These are phyloP conservation scores for Oxytropis ochrocephala DNA, from an alignment of 306 rosid species.

Conservation along the genomic window DNA sequence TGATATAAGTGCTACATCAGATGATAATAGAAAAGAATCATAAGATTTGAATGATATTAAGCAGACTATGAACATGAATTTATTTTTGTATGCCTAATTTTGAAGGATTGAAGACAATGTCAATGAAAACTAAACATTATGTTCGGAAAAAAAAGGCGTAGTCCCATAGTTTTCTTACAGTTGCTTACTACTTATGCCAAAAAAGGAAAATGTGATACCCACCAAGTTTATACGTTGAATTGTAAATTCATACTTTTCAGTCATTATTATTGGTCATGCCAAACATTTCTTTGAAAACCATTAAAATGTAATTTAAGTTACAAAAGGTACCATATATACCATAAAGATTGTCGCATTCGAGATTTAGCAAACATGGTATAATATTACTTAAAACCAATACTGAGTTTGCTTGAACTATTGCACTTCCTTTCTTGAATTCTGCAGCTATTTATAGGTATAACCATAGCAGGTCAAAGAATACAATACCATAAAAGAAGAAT, in stretches of 20 bases:
- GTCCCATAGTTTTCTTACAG: neutral
- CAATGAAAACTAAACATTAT: neutral
- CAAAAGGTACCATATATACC: neutral
- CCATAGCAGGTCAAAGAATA: neutral
- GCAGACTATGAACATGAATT: neutral
- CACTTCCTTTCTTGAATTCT: neutral
- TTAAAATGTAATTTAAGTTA: neutral
- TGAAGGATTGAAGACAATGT: neutral
- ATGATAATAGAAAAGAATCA: conserved; percentile 2
- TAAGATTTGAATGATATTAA: neutral
- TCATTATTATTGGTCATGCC: neutral
- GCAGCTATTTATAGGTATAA: neutral
- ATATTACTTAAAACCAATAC: neutral
- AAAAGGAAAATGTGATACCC: neutral
- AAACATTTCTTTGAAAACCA: neutral
- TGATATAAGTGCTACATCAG: neutral
- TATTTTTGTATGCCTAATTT: neutral
- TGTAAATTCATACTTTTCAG: neutral
- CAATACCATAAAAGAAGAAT: neutral
- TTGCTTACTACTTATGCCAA: neutral
- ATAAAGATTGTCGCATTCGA: neutral
- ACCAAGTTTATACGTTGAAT: neutral
- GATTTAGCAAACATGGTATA: neutral
- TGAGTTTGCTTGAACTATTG: conserved; percentile 5
- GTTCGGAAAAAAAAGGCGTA: neutral